These are phyloP conservation scores for Asterophora parasitica DNA, from an alignment of 768 basidiomycete genomes.

Conservation along the genomic window DNA sequence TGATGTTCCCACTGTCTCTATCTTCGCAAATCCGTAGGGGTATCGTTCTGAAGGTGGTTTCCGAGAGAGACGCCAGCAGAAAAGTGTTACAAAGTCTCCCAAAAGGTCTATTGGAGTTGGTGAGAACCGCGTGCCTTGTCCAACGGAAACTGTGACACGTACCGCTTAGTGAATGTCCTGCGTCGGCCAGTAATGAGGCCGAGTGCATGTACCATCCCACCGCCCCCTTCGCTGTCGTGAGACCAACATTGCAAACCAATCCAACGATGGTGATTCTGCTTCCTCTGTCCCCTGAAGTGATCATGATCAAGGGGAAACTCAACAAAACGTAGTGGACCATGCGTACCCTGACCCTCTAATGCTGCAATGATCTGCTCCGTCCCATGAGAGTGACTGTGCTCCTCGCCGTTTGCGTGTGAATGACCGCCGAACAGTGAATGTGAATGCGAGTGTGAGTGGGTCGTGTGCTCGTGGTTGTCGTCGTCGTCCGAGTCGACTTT, in stretches of 20 bases:
- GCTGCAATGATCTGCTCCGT: constrained; percentile 67
- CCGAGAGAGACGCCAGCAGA: constrained; percentile 82
- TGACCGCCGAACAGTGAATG: constrained; percentile 57
- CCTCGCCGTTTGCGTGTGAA: constrained; percentile 58
- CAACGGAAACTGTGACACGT: constrained; percentile 23
- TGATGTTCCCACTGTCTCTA: constrained; percentile 93
- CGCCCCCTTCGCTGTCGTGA: constrained; percentile 79
- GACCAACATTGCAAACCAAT: constrained; percentile 70
- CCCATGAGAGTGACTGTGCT: constrained; percentile 51
- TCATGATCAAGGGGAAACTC: not conserved
- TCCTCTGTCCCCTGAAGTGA: constrained; percentile 63
- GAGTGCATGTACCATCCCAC: constrained; percentile 92
- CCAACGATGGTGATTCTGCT: constrained; percentile 84
- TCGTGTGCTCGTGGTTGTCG: constrained; percentile 34
- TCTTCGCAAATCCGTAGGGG: constrained; percentile 90
- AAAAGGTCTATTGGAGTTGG: constrained; percentile 53
- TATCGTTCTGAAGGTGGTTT: constrained; percentile 75
- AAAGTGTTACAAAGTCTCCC: constrained; percentile 88
- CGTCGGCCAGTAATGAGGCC: constrained; percentile 87
- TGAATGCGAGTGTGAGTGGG: constrained; percentile 46
- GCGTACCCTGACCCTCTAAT: constrained; percentile 59
- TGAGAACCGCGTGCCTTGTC: constrained; percentile 2
- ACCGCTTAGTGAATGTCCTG: constrained; percentile 89
- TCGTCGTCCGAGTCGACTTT: constrained; percentile 21
- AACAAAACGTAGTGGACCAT: not conserved